phyloP scores from a whole-genome alignment of 345 rosid genomes.

The Eucalyptus regnans region DNA sequence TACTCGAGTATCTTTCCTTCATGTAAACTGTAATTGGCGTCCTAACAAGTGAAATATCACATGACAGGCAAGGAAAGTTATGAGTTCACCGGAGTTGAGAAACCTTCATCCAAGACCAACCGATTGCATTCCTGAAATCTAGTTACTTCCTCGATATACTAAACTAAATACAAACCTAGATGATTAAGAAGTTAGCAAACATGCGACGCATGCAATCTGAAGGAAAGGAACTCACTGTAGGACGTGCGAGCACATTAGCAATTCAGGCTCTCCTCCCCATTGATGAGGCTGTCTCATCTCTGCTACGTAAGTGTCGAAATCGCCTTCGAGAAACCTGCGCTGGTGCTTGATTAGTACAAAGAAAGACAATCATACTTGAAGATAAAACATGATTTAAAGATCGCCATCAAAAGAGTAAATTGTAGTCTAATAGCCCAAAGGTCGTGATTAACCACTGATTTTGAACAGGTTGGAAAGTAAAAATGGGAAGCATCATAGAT shows the following conservation, averaged over 20 bases:
- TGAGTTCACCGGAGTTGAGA: neutral
- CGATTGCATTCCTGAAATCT: neutral
- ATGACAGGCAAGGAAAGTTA: neutral
- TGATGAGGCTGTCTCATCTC: conserved; percentile 53
- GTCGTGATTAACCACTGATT: neutral
- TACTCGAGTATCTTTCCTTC: conserved; percentile 19
- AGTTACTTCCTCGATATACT: neutral
- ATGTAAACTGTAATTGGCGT: conserved; percentile 47
- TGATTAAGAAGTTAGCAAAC: neutral
- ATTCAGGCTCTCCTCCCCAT: conserved; percentile 80
- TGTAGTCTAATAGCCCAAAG: neutral
- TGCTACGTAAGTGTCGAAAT: conserved; percentile 38
- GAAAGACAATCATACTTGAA: neutral
- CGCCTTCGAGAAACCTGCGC: conserved; percentile 53
- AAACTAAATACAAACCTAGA: neutral
- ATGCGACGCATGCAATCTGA: neutral
- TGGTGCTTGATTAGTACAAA: neutral
- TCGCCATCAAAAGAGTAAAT: neutral
- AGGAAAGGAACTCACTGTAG: conserved; percentile 17
- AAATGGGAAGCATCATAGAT: neutral
- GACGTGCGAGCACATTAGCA: conserved; percentile 65
- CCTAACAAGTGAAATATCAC: conserved; percentile 8
- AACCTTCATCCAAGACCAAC: neutral
- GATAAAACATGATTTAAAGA: neutral
- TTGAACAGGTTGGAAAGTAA: neutral